Base-by-base conservation (phyloP, 345 rosid species). In the Odontarrhena argentea region DNA sequence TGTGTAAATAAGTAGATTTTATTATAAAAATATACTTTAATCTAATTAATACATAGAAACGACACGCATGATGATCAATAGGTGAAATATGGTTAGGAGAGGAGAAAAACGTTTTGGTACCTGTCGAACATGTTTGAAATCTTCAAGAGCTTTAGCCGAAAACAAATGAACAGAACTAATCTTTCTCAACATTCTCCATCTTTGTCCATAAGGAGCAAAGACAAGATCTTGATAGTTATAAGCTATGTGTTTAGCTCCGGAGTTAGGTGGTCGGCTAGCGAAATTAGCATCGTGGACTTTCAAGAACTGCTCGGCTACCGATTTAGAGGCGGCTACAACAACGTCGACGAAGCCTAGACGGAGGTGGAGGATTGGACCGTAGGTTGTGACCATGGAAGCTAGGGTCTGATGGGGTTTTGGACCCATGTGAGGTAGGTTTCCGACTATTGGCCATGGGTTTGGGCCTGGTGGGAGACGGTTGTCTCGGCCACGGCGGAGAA, bases 161-260 rank as follows among this genome's bases (percentile, higher is more conserved):
- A 93, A 93, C 2, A 93, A 80, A 74, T 93, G 98, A 61, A 86
- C 80, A 60, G 89, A 73, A 69, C 82, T 82, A 43, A 93, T 90
- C 79, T 93, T 93, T 67, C 98, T 43, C 8, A 93, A 74, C 91
- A 88, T 9, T 38, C 98, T 80, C 98, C 98, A 93, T 65, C 97
- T 41, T 1, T 88, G 74, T 3, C 98, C 98, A 42, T 93, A 93
- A 0, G 98, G 98, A 0, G 96, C 89, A 65, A 93, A 90, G 65
- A 90, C 98, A 12, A 93, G 82, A 79, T 93, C 98, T 45, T 93
- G 97, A 8, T 90, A 88, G 28, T 93, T 90, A 26, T 93, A 93
- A 0, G 98, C 96, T 5, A 93, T 75, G 55, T 93, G 74, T 67
- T 90, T 90, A 9, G 94, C 98, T 12, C 98, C 98, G 2, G 97